A percentile compares a stretch with the other conserved stretches of the same genome.
These are phyloP conservation scores for Diaporthe velutina DNA, from an alignment of 2,329 filamentous ascomycete genomes.

Conservation along the genomic window DNA sequence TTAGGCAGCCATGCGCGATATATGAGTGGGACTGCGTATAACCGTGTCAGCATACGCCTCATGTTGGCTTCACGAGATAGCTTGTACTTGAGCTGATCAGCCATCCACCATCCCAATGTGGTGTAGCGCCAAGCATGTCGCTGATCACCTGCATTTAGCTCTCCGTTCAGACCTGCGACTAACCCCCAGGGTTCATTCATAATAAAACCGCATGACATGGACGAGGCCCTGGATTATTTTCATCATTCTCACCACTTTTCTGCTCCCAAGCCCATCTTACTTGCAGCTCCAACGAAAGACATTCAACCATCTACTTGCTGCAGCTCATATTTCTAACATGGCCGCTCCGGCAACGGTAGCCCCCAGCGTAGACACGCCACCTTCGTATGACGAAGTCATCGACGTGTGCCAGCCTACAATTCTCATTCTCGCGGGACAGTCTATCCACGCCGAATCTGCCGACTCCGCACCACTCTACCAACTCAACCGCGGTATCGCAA, in stretches of 20 bases:
- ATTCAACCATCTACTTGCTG: neutral
- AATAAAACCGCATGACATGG: neutral
- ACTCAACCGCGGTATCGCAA: constrained; percentile 44
- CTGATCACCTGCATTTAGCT: constrained; percentile 11
- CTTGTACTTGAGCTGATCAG: neutral
- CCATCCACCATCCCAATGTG: neutral
- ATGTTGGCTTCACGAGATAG: too few species aligned
- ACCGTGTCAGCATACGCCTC: neutral
- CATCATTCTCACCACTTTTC: neutral
- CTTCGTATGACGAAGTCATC: neutral
- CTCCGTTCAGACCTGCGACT: neutral
- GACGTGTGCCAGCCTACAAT: constrained; percentile 42
- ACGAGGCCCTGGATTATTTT: neutral
- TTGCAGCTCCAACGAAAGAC: neutral
- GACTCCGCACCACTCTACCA: constrained; percentile 44
- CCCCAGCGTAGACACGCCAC: neutral
- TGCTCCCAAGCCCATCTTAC: neutral
- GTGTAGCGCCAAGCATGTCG: neutral
- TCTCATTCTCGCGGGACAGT: constrained; percentile 44
- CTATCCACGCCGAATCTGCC: constrained; percentile 44
- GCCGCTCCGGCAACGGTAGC: neutral
- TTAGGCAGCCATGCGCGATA: neutral
- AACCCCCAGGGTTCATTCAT: neutral
- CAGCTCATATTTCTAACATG: neutral
- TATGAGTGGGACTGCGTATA: neutral